Evolutionary conservation across 768 basidiomycete species (phyloP).

Genomic region (Leucogyrophana mollusca): DNA sequence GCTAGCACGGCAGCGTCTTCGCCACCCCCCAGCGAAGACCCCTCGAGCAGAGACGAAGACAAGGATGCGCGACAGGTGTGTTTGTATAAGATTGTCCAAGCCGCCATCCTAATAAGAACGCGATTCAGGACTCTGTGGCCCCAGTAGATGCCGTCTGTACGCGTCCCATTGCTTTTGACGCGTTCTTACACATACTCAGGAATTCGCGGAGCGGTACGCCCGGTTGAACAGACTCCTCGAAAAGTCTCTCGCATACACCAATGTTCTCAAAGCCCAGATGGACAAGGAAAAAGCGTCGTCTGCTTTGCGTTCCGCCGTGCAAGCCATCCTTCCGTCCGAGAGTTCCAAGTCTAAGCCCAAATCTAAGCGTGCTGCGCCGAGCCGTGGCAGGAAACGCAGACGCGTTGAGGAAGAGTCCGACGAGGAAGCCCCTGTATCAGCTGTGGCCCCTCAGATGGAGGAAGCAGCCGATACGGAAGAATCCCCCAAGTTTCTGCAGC

Average conservation of each 20-base stretch:
- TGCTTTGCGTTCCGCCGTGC: slow-evolving; percentile 27
- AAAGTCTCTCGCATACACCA: slow-evolving; percentile 75
- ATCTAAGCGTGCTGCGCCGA: slow-evolving; percentile 8
- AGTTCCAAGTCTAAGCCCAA: slow-evolving; percentile 4
- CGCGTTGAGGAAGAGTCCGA: slow-evolving; percentile 12
- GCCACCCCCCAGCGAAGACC: slow-evolving; percentile 18
- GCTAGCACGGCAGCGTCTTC: slow-evolving; percentile 27
- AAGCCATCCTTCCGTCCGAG: slow-evolving; percentile 9
- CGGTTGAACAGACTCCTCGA: slow-evolving; percentile 69
- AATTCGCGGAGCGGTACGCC: slow-evolving; percentile 46
- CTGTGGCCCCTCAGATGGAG: background rate
- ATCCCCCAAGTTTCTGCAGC: slow-evolving; percentile 60
- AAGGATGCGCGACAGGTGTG: slow-evolving; percentile 18
- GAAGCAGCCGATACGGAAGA: slow-evolving; percentile 1
- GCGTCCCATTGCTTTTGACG: background rate
- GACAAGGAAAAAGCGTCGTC: slow-evolving; percentile 47
- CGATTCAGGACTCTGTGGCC: background rate
- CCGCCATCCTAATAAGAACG: too few relatives aligned
- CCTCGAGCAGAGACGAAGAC: slow-evolving; percentile 1
- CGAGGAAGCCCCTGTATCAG: slow-evolving; percentile 19
- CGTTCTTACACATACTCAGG: slow-evolving; percentile 28
- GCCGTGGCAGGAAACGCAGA: slow-evolving; percentile 10
- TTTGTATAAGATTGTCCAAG: background rate
- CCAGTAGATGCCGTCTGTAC: slow-evolving; percentile 21
- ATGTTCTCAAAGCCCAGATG: slow-evolving; percentile 72